These are phyloP conservation scores for Ceratobasidium papillatum DNA, from an alignment of 1,284 basidiomycete species.

Conservation along the genomic window DNA sequence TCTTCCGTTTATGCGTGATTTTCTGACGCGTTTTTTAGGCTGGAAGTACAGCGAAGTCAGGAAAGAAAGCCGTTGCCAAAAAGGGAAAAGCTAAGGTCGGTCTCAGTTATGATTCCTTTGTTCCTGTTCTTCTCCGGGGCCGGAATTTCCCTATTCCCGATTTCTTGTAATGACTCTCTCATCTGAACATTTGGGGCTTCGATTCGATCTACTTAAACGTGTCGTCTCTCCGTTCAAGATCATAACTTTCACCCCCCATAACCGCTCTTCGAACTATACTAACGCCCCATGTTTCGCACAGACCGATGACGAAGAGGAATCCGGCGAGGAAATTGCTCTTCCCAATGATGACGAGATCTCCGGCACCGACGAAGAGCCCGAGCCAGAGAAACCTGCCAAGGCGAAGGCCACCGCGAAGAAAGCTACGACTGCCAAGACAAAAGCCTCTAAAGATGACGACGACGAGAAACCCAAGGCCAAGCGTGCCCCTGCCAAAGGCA, in stretches of 20 bases:
- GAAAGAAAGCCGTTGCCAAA: conserved; percentile 22
- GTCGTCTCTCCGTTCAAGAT: neutral
- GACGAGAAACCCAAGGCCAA: conserved; percentile 33
- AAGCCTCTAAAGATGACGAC: conserved; percentile 8
- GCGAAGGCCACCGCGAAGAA: conserved; percentile 17
- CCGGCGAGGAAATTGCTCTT: conserved; percentile 32
- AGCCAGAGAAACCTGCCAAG: conserved; percentile 17
- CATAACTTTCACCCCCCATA: neutral
- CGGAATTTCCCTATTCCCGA: neutral
- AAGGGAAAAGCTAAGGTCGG: conserved; percentile 25
- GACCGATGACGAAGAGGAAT: conserved; percentile 23
- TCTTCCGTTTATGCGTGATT: neutral
- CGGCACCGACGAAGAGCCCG: conserved; percentile 20
- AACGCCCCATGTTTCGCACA: neutral
- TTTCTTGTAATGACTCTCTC: neutral
- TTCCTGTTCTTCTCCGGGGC: neutral
- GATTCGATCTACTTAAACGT: too few relatives aligned
- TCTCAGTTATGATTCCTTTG: neutral
- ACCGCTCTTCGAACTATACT: neutral
- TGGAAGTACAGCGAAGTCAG: conserved; percentile 14
- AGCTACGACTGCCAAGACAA: conserved; percentile 19
- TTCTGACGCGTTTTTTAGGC: neutral
- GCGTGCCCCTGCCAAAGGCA: neutral
- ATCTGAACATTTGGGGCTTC: too few relatives aligned
- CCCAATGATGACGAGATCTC: conserved; percentile 36